Percentiles rank a stretch among this genome's conserved stretches.
Conservation (phyloP, 805 yeast species). For the Metschnikowia drakensbergensis region DNA sequence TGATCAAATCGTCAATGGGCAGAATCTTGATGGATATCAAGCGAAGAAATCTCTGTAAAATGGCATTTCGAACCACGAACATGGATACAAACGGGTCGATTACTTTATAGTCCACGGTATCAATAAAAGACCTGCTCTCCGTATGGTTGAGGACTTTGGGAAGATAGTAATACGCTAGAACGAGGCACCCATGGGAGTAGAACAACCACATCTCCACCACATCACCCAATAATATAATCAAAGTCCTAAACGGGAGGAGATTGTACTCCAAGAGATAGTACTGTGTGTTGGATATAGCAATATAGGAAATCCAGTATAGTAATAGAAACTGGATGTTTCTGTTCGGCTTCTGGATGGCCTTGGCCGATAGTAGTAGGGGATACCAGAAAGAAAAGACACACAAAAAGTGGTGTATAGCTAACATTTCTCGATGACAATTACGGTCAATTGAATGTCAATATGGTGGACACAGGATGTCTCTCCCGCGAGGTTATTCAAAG, state of each 20-base stretch:
- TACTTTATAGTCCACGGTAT: slow-evolving; percentile 1
- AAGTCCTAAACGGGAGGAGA: slow-evolving; percentile 3
- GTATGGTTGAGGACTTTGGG: slow-evolving; percentile 4
- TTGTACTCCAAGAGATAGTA: not conserved
- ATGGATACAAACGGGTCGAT: slow-evolving; percentile 8
- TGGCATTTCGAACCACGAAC: slow-evolving; percentile 7
- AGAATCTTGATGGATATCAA: not conserved
- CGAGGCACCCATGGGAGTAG: slow-evolving; percentile 15
- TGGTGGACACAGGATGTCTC: not conserved
- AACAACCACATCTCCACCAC: slow-evolving; percentile 14
- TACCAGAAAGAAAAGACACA: slow-evolving; percentile 12
- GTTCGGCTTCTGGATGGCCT: slow-evolving; percentile 9
- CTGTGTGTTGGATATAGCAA: slow-evolving; percentile 5
- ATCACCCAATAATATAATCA: slow-evolving; percentile 4
- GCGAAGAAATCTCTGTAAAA: slow-evolving; percentile 5
- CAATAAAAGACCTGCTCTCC: not conserved
- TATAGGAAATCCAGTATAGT: slow-evolving; percentile 14
- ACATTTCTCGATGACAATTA: not conserved
- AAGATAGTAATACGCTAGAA: slow-evolving; percentile 7
- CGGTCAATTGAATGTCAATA: not conserved
- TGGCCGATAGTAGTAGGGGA: slow-evolving; percentile 11
- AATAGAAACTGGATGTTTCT: slow-evolving; percentile 11
- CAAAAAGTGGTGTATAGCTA: slow-evolving; percentile 5
- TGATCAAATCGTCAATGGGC: slow-evolving; percentile 9
- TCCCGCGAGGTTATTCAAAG: too few relatives aligned